Conservation (phyloP, 345 rosid genomes). For the Populus tremula region DNA sequence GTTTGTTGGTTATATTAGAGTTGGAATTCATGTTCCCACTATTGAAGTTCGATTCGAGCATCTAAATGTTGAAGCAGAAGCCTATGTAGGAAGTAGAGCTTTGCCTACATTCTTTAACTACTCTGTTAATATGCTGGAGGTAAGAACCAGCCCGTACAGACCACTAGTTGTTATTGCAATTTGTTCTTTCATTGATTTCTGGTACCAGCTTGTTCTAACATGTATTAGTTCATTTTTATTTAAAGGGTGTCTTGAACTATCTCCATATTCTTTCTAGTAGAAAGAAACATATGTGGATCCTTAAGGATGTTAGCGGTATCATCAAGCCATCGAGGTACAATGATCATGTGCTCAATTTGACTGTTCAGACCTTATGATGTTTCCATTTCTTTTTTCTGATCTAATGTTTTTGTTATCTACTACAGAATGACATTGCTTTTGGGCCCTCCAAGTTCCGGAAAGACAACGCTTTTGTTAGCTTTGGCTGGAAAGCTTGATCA, state of each 20-base stretch:
- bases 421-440: conserved; percentile 64
- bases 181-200: too few relatives aligned
- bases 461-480: conserved; percentile 65
- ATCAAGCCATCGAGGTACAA: conserved; percentile 60
- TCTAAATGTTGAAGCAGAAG: conserved; percentile 50
- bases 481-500: conserved; percentile 65
- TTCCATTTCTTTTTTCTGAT: too few relatives aligned
- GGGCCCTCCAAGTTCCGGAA: conserved; percentile 80
- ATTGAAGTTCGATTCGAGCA: conserved; percentile 52
- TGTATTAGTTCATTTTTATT: not conserved
- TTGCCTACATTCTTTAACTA: conserved; percentile 56
- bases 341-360: not conserved
- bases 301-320: conserved; percentile 59
- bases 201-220: not conserved
- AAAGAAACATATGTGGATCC: conserved; percentile 54
- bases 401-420: not conserved
- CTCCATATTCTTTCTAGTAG: conserved; percentile 38
- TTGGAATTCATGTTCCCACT: conserved; percentile 42
- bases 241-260: conserved; percentile 22
- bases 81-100: conserved; percentile 62
- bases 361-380: not conserved
- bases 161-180: not conserved
- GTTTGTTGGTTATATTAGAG: conserved; percentile 27
- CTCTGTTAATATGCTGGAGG: conserved; percentile 48
- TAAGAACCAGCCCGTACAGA: conserved; percentile 10